Percentiles rank a stretch among this genome's conserved stretches.
phyloP scores from a whole-genome alignment of 2,329 filamentous ascomycete genomes.

The Scopulariopsis brevicaulis region DNA sequence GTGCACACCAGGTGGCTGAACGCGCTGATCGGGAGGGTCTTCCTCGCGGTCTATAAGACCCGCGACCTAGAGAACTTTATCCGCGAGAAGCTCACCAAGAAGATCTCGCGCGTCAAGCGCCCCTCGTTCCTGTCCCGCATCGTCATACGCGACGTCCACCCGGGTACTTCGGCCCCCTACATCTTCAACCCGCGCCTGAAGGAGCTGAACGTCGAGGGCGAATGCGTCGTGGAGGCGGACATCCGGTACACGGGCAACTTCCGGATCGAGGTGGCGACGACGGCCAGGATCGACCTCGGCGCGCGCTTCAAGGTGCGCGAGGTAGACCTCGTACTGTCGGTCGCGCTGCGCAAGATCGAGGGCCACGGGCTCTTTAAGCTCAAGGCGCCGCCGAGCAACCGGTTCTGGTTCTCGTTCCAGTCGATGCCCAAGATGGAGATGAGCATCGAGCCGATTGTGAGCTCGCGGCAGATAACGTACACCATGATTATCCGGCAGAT shows the following conservation, averaged over 20 bases:
- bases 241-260: constrained; percentile 84
- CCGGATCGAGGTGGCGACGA: constrained; percentile 81
- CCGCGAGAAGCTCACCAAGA: constrained; percentile 81
- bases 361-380: constrained; percentile 78
- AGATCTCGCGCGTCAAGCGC: constrained; percentile 87
- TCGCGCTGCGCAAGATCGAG: constrained; percentile 73
- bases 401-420: constrained; percentile 92
- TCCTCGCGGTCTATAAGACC: constrained; percentile 80
- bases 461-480: constrained; percentile 90
- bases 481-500: constrained; percentile 85
- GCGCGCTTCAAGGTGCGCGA: constrained; percentile 80
- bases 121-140: constrained; percentile 83
- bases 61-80: constrained; percentile 69
- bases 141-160: constrained; percentile 70
- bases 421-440: constrained; percentile 90
- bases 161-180: constrained; percentile 76
- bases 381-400: constrained; percentile 91
- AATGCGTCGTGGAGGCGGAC: constrained; percentile 78
- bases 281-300: constrained; percentile 82
- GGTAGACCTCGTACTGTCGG: constrained; percentile 79
- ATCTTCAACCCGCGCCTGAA: constrained; percentile 81
- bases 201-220: constrained; percentile 84
- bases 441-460: constrained; percentile 91
- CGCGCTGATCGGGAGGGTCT: constrained; percentile 77
- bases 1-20: constrained; percentile 90